Conservation (phyloP, 495 filamentous ascomycete genomes). For the Amorphotheca resinae region DNA sequence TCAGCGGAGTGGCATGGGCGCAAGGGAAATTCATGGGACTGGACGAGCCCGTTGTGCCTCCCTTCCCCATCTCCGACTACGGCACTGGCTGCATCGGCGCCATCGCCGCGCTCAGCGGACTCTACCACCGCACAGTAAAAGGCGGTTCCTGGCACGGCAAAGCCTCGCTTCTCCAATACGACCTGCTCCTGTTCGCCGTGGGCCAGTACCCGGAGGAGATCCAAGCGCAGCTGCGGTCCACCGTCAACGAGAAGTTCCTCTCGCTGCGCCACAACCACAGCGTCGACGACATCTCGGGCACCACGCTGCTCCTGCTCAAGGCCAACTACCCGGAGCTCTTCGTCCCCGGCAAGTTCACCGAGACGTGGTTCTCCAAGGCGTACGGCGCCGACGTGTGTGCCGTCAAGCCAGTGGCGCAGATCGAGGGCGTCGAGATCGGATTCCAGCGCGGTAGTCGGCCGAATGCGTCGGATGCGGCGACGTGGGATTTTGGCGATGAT, state of each 20-base stretch:
- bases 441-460: constrained; percentile 6
- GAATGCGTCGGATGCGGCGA: constrained; percentile 6
- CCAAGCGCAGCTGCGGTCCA: constrained; percentile 1
- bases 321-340: constrained; percentile 4
- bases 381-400: constrained; percentile 4
- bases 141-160: constrained; percentile 13
- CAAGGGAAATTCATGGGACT: constrained; percentile 61
- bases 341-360: not conserved
- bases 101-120: constrained; percentile 36
- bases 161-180: constrained; percentile 8
- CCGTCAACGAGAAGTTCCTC: not conserved
- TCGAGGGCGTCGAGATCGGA: constrained; percentile 2
- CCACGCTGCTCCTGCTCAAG: constrained; percentile 1
- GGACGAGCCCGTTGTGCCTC: constrained; percentile 58
- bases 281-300: constrained; percentile 6
- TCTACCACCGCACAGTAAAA: constrained; percentile 5
- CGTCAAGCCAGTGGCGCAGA: constrained; percentile 5
- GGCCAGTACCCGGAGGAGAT: constrained; percentile 4
- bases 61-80: constrained; percentile 75
- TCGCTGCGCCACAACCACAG: constrained; percentile 6
- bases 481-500: constrained; percentile 4
- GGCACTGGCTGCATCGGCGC: constrained; percentile 55
- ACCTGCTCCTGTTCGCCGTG: constrained; percentile 8
- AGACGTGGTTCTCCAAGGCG: constrained; percentile 7
- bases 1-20: constrained; percentile 57